Percentiles rank a stretch among this genome's conserved stretches.
Conservation (phyloP, 495 filamentous ascomycete species). For the Penicillium lagena region DNA sequence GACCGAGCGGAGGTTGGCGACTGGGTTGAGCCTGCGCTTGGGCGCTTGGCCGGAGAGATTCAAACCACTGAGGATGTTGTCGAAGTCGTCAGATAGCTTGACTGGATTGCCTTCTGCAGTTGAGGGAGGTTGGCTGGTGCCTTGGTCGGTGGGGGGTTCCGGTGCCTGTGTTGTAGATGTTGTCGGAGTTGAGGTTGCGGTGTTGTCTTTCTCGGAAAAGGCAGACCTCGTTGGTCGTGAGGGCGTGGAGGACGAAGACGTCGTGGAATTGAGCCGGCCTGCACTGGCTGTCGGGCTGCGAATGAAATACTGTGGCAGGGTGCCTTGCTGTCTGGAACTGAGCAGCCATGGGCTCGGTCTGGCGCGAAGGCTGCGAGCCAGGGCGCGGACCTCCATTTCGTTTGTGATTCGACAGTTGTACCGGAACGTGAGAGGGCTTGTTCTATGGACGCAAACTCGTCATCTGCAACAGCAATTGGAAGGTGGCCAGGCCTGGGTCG, state of each 20-base stretch:
- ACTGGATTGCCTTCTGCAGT: neutral
- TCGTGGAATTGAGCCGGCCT: constrained; percentile 18
- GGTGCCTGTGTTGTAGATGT: neutral
- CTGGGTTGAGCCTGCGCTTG: constrained; percentile 1
- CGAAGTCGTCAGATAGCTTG: constrained; percentile 20
- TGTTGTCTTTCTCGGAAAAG: neutral
- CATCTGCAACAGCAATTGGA: no score
- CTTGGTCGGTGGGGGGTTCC: neutral
- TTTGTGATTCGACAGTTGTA: neutral
- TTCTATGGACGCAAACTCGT: no score
- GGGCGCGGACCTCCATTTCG: constrained; percentile 29
- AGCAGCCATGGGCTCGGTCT: constrained; percentile 23
- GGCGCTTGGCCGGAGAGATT: constrained; percentile 23
- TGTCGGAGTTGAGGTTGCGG: neutral
- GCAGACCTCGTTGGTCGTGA: neutral
- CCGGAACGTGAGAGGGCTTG: neutral
- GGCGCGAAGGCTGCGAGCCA: constrained; percentile 30
- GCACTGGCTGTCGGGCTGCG: neutral
- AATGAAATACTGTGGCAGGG: constrained; percentile 10
- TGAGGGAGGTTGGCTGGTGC: constrained; percentile 2
- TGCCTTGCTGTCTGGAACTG: constrained; percentile 12
- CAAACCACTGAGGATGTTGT: constrained; percentile 33
- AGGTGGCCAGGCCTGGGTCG: no score
- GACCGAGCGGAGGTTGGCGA: constrained; percentile 1
- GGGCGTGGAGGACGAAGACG: constrained; percentile 4